Conservation (phyloP, 768 basidiomycete genomes). For the Russula abietina region DNA sequence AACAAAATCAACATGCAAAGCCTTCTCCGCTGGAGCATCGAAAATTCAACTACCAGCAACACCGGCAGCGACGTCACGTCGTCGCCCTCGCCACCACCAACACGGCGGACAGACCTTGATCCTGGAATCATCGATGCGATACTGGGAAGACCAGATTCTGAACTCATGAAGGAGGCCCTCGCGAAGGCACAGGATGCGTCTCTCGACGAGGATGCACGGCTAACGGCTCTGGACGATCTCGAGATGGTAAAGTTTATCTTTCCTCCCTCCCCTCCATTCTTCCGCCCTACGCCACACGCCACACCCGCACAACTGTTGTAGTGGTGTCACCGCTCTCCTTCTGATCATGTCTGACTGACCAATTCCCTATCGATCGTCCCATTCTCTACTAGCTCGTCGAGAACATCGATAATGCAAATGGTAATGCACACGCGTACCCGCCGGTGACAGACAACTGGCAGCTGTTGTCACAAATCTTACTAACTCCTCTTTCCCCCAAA, state of each 20-base stretch:
- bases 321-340: neutral
- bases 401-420: constrained; percentile 86
- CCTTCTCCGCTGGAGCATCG: constrained; percentile 76
- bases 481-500: neutral
- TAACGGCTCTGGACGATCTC: constrained; percentile 72
- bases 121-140: constrained; percentile 82
- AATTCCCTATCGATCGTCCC: neutral
- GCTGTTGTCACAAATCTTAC: neutral
- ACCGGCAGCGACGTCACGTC: constrained; percentile 30
- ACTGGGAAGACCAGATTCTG: constrained; percentile 77
- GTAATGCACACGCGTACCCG: constrained; percentile 32
- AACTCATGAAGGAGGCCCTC: constrained; percentile 78
- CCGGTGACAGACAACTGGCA: too few relatives aligned
- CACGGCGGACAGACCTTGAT: constrained; percentile 52
- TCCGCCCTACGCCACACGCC: too few relatives aligned
- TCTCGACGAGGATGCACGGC: constrained; percentile 49
- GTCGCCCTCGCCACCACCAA: constrained; percentile 29
- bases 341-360: neutral
- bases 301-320: too few relatives aligned
- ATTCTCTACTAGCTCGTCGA: constrained; percentile 58
- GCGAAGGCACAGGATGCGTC: constrained; percentile 52
- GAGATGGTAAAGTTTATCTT: constrained; percentile 61
- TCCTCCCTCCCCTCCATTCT: too few relatives aligned
- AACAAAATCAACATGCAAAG: constrained; percentile 48
- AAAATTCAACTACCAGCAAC: constrained; percentile 43